Conservation (phyloP, 225 moss, liverwort and hornwort genomes). For the Pseudisothecium myosuroides region DNA sequence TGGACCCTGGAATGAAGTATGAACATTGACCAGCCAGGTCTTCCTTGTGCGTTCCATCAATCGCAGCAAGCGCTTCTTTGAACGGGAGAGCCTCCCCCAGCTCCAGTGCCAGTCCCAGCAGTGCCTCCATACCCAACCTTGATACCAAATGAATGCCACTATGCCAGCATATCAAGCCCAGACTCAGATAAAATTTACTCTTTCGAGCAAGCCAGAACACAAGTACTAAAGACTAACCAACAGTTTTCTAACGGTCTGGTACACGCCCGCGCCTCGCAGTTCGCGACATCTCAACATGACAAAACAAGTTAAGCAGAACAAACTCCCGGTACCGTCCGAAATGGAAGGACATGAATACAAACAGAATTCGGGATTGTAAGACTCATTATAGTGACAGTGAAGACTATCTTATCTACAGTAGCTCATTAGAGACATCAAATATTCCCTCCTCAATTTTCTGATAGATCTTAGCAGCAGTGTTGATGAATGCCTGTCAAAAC, state of each 20-base stretch:
- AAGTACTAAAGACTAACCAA: neutral
- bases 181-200: neutral
- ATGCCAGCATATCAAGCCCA: slow-evolving; percentile 2
- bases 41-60: neutral
- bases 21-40: neutral
- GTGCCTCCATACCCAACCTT: slow-evolving; percentile 42
- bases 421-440: slow-evolving; percentile 3
- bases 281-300: neutral
- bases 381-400: neutral
- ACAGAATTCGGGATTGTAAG: neutral
- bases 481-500: slow-evolving; percentile 65
- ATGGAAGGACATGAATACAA: neutral
- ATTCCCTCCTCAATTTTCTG: slow-evolving; percentile 1
- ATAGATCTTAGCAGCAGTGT: slow-evolving; percentile 47
- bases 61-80: slow-evolving; percentile 62
- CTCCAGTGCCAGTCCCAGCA: slow-evolving; percentile 41
- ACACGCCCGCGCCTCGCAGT: neutral
- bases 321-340: neutral
- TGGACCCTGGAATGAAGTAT: neutral
- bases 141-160: slow-evolving; percentile 61
- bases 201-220: neutral
- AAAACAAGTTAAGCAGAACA: neutral
- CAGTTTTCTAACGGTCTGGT: neutral
- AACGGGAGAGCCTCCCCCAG: slow-evolving; percentile 43
- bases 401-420: neutral